Evolutionary conservation across 352 stramenopile species (phyloP).

Genomic region (Pythium volutum): DNA sequence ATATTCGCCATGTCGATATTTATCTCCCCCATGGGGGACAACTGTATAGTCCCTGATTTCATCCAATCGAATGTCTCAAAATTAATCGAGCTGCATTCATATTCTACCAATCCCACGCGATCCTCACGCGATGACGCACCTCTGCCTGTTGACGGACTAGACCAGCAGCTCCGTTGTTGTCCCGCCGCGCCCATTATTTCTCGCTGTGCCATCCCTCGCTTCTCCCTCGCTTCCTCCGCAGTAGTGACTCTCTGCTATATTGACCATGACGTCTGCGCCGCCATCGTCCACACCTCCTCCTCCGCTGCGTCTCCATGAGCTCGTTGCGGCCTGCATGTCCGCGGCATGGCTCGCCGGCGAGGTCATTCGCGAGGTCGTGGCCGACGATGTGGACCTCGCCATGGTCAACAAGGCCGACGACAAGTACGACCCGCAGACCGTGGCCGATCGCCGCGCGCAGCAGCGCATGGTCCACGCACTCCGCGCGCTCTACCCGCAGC

Average conservation of each 20-base stretch:
- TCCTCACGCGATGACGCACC: background rate
- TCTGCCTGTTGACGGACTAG: background rate
- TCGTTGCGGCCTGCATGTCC: conserved; percentile 62
- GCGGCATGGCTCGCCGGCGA: conserved; percentile 45
- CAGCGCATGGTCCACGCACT: conserved; percentile 67
- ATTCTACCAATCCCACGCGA: background rate
- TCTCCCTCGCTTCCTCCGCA: background rate
- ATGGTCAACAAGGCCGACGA: conserved; percentile 77
- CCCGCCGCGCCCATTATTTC: background rate
- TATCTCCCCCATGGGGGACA: background rate
- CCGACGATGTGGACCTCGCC: conserved; percentile 43
- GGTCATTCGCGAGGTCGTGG: conserved; percentile 70
- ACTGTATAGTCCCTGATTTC: background rate
- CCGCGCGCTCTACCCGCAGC: conserved; percentile 44
- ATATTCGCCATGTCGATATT: background rate
- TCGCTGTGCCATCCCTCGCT: background rate
- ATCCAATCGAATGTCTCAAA: background rate
- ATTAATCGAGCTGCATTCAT: background rate
- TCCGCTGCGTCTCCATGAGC: conserved; percentile 23
- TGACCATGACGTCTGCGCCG: conserved; percentile 3
- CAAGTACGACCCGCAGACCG: conserved; percentile 74
- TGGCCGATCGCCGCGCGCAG: conserved; percentile 71
- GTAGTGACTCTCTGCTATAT: background rate
- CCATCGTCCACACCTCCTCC: conserved; percentile 4
- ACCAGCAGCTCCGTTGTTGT: background rate